phyloP scores from a whole-genome alignment of 768 basidiomycete genomes.

The Tricholoma hemisulphureum region DNA sequence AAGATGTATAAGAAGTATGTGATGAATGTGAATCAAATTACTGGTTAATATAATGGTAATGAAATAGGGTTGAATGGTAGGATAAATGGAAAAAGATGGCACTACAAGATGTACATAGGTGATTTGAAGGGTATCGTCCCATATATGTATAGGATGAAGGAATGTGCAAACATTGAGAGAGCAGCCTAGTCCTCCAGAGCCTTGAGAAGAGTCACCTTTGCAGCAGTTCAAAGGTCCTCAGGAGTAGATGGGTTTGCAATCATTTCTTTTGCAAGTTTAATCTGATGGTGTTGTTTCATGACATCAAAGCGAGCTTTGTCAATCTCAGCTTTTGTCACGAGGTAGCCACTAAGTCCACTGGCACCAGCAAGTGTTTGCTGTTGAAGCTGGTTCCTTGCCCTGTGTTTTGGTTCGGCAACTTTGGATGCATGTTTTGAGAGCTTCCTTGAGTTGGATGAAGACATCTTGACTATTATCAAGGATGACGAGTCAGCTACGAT shows the following conservation, averaged over 20 bases:
- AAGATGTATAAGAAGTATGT: background rate
- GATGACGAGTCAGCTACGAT: background rate
- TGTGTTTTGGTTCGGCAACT: background rate
- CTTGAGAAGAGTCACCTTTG: background rate
- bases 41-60: background rate
- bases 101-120: too few relatives aligned
- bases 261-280: background rate
- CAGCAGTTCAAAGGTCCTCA: background rate
- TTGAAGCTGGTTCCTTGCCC: background rate
- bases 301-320: background rate
- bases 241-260: background rate
- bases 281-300: background rate
- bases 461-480: background rate
- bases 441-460: background rate
- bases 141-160: background rate
- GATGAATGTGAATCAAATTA: background rate
- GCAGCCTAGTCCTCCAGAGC: background rate
- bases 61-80: background rate
- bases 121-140: background rate
- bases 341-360: background rate
- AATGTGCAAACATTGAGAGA: background rate
- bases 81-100: background rate
- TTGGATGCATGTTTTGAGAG: background rate
- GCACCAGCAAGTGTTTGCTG: background rate
- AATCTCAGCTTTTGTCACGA: background rate